phyloP scores from a whole-genome alignment of 768 basidiomycete genomes.

The Crassisporium funariophilum region DNA sequence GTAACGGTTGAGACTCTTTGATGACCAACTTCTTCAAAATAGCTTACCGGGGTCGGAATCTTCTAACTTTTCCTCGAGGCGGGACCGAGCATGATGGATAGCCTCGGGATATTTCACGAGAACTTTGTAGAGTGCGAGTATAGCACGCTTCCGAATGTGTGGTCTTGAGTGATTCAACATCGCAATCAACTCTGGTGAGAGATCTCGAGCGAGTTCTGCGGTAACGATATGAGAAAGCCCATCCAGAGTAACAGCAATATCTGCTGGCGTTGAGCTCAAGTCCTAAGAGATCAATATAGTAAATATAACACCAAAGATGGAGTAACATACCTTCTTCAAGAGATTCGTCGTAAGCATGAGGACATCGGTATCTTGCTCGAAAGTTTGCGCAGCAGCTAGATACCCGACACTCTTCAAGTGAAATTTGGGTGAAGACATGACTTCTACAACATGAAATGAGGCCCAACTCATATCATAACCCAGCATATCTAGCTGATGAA shows the following conservation, averaged over 20 bases:
- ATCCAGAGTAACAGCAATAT: conserved; percentile 75
- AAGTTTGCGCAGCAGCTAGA: conserved; percentile 89
- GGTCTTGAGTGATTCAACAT: conserved; percentile 91
- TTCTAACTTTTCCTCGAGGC: conserved; percentile 79
- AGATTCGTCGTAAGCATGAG: conserved; percentile 97
- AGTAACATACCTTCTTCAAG: conserved; percentile 77
- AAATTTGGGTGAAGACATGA: conserved; percentile 91
- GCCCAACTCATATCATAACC: conserved; percentile 95
- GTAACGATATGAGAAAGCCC: conserved; percentile 86
- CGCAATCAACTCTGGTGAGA: conserved; percentile 79
- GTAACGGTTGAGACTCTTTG: neutral
- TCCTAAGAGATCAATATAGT: conserved; percentile 56
- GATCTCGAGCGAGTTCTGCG: conserved; percentile 87
- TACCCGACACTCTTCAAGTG: conserved; percentile 97
- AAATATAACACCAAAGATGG: conserved; percentile 2
- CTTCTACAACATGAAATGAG: conserved; percentile 95
- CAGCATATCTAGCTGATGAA: conserved; percentile 88
- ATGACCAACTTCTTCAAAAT: neutral
- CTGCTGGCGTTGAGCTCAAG: conserved; percentile 72
- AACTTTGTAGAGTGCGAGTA: conserved; percentile 81
- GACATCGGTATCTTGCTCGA: conserved; percentile 93
- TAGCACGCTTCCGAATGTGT: conserved; percentile 87
- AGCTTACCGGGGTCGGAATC: conserved; percentile 70
- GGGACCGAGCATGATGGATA: conserved; percentile 59
- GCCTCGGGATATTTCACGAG: conserved; percentile 84